Base-by-base conservation (phyloP, 2,329 filamentous ascomycete genomes). In the Aspergillus udagawae region DNA sequence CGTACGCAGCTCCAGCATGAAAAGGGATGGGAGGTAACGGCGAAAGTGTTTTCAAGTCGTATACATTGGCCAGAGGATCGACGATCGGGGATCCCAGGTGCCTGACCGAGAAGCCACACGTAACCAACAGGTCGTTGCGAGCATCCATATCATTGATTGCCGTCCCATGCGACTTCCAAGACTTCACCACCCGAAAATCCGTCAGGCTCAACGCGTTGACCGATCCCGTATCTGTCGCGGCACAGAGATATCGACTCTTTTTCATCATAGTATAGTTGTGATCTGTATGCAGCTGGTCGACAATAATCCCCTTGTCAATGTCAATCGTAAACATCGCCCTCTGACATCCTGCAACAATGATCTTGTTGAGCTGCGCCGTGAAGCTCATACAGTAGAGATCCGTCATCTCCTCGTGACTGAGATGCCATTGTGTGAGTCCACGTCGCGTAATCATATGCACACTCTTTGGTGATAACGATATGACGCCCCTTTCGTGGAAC, bases 81-180 rank as follows among this genome's bases (percentile, higher is more conserved):
- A 95, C 84, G 79, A 95, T 92, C 61, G 90, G 89, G 44, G 86
- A 86, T 38, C 88, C 85, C 63, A 90, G 82, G 67, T 92, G 91
- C 63, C 93, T 86, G 25, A 91, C 83, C 1, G 93, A 96, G 75
- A 91, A 96, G 38, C 94, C 94, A 73, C 94, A 99, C 4, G 94
- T 97, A 23, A 97, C 89, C 54, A 99, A 86, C 64, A 94, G 94
- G 72, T 97, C 93, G 68, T 94, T 91, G 70, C 94, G 90, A 8
- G 92, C 91, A 77, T 99, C 94, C 90, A 99, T 97, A 72, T 97
- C 93, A 73, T 91, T 96, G 71, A 99, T 90, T 52, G 87, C 85
- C 8, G 91, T 90, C 1, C 88, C 88, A 70, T 99, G 94, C 0
- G 93, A 92, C 70, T 91, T 91, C 90, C 94, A 99, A 10, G 85